A percentile compares a stretch with the other conserved stretches of the same genome.
Evolutionary conservation across 1,284 basidiomycete species (phyloP).

Genomic region (Ustilago tritici): DNA sequence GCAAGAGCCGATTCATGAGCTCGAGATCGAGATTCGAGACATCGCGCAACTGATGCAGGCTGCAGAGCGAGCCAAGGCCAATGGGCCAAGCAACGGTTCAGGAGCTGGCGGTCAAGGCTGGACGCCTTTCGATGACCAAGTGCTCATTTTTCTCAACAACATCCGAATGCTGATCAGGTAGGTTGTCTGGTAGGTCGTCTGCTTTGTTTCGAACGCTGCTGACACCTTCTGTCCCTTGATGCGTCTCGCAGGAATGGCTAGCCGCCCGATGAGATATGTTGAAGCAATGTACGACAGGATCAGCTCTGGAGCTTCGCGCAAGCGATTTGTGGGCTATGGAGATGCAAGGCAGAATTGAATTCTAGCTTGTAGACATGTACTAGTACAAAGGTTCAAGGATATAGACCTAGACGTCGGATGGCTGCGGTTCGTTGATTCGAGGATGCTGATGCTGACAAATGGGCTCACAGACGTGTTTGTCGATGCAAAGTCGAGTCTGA

Average conservation of each 20-base stretch:
- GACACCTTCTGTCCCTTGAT: background rate
- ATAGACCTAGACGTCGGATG: background rate
- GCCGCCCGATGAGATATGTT: slow-evolving; percentile 23
- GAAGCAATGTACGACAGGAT: background rate
- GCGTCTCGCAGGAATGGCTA: slow-evolving; percentile 14
- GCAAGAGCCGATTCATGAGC: slow-evolving; percentile 71
- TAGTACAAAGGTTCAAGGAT: slow-evolving; percentile 5
- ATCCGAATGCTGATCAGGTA: slow-evolving; percentile 65
- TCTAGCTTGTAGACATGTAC: background rate
- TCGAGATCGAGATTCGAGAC: slow-evolving; percentile 75
- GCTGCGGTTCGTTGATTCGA: background rate
- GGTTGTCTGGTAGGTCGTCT: slow-evolving; percentile 1
- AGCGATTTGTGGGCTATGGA: background rate
- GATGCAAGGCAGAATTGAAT: background rate
- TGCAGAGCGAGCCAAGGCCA: slow-evolving; percentile 38
- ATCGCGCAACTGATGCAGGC: slow-evolving; percentile 72
- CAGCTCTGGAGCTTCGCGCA: background rate
- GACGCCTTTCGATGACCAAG: slow-evolving; percentile 61
- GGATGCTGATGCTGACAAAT: background rate
- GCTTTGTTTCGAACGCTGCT: no score
- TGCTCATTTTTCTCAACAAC: slow-evolving; percentile 67
- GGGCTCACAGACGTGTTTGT: slow-evolving; percentile 13
- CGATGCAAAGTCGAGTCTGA: background rate
- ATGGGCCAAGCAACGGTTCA: slow-evolving; percentile 13
- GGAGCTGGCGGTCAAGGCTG: slow-evolving; percentile 50